Evolutionary conservation across 2,329 filamentous ascomycete genomes (phyloP).

Genomic region (Dendrostoma leiphaemia): DNA sequence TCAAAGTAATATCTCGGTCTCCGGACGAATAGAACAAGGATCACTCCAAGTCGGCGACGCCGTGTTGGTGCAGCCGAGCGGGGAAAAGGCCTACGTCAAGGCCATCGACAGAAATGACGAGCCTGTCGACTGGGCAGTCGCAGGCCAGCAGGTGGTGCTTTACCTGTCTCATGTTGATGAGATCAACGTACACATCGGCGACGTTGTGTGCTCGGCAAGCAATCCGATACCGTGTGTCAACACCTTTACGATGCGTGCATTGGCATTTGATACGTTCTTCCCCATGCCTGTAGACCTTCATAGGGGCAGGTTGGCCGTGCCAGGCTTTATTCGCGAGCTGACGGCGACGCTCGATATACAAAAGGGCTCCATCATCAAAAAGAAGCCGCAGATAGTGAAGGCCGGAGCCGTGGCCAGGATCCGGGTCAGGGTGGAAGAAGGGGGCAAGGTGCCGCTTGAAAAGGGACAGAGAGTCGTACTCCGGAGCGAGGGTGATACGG

Average conservation of each 20-base stretch:
- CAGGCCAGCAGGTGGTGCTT: slow-evolving; percentile 84
- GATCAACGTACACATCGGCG: slow-evolving; percentile 76
- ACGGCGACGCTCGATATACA: slow-evolving; percentile 75
- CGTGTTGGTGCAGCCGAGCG: slow-evolving; percentile 75
- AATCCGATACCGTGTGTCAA: slow-evolving; percentile 69
- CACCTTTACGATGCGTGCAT: slow-evolving; percentile 75
- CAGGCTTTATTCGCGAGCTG: slow-evolving; percentile 71
- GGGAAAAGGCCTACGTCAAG: slow-evolving; percentile 78
- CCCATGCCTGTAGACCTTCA: slow-evolving; percentile 90
- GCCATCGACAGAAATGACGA: slow-evolving; percentile 74
- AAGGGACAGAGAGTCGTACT: slow-evolving; percentile 77
- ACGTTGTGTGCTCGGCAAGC: slow-evolving; percentile 75
- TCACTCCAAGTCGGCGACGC: slow-evolving; percentile 81
- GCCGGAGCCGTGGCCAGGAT: slow-evolving; percentile 77
- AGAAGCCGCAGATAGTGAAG: slow-evolving; percentile 80
- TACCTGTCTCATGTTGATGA: slow-evolving; percentile 83
- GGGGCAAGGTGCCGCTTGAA: slow-evolving; percentile 72
- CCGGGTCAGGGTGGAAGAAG: slow-evolving; percentile 65
- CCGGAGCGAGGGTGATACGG: slow-evolving; percentile 74
- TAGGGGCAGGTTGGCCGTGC: slow-evolving; percentile 75
- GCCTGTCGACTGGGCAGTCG: slow-evolving; percentile 82
- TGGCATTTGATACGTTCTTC: slow-evolving; percentile 86
- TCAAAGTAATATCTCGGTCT: slow-evolving; percentile 79
- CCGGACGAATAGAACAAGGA: slow-evolving; percentile 82
- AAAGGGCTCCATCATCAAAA: slow-evolving; percentile 73